Conservation (phyloP, 106 monocot species). For the Dendrobium nobile region DNA sequence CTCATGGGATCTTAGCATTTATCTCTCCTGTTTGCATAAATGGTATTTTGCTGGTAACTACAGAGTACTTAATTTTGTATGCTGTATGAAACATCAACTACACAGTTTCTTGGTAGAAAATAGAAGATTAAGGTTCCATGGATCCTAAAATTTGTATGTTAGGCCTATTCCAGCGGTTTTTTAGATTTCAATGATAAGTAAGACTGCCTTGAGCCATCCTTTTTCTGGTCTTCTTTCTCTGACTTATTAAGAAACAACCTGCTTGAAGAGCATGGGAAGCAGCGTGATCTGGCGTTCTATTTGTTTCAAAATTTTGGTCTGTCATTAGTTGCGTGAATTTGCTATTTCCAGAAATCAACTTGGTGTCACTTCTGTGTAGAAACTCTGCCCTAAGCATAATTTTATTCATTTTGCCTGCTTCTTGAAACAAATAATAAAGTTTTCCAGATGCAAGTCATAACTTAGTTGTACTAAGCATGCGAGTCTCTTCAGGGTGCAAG, state of each 20-base stretch:
- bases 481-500: constrained; percentile 65
- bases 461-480: neutral
- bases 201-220: neutral
- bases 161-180: neutral
- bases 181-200: neutral
- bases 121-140: neutral
- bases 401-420: neutral
- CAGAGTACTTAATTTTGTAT: too few relatives aligned
- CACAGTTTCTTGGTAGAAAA: neutral
- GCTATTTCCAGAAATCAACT: neutral
- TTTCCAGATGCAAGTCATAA: neutral
- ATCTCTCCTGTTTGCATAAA: too few relatives aligned
- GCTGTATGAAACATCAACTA: too few relatives aligned
- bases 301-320: neutral
- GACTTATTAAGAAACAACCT: neutral
- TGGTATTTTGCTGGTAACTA: too few relatives aligned
- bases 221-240: neutral
- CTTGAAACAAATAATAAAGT: neutral
- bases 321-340: neutral
- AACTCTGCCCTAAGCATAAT: neutral
- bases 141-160: neutral
- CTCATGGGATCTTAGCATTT: too few relatives aligned
- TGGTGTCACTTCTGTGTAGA: neutral
- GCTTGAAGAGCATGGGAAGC: neutral
- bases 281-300: neutral